Conservation (phyloP, 2,329 filamentous ascomycete genomes). For the Aspergillus calidoustus region DNA sequence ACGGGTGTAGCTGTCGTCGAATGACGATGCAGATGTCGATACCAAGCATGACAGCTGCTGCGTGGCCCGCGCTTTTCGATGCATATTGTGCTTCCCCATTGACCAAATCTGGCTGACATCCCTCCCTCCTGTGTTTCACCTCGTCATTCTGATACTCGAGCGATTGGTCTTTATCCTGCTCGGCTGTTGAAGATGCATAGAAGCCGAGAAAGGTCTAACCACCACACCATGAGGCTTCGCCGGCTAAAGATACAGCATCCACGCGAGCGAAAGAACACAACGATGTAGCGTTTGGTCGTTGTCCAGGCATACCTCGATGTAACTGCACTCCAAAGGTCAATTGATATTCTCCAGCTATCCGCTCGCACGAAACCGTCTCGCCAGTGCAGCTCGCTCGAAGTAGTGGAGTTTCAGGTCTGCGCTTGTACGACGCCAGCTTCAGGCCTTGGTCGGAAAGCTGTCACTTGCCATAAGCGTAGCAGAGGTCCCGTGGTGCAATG, state of each 20-base stretch:
- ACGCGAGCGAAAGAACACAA: not conserved
- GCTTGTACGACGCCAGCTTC: slow-evolving; percentile 1
- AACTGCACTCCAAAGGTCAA: too few relatives aligned
- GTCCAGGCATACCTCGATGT: not conserved
- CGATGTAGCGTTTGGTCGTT: not conserved
- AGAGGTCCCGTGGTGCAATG: not conserved
- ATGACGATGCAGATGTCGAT: slow-evolving; percentile 11
- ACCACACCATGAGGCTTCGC: not conserved
- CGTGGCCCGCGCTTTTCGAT: slow-evolving; percentile 20
- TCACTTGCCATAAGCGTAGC: not conserved
- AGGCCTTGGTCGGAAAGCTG: not conserved
- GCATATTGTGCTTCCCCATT: slow-evolving; percentile 10
- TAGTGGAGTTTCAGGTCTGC: not conserved
- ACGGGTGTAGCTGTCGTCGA: slow-evolving; percentile 11
- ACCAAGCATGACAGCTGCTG: slow-evolving; percentile 19
- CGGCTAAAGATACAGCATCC: not conserved
- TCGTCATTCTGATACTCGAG: slow-evolving; percentile 7
- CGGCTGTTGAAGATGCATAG: not conserved
- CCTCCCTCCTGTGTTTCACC: slow-evolving; percentile 12
- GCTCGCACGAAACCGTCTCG: not conserved
- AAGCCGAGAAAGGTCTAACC: not conserved
- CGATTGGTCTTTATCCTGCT: slow-evolving; percentile 9
- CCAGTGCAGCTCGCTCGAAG: too few relatives aligned
- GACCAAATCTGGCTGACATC: not conserved
- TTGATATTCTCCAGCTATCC: not conserved